These are phyloP conservation scores for Pseudogymnoascus sp. DNA, from an alignment of 2,329 filamentous ascomycete species.

Conservation along the genomic window DNA sequence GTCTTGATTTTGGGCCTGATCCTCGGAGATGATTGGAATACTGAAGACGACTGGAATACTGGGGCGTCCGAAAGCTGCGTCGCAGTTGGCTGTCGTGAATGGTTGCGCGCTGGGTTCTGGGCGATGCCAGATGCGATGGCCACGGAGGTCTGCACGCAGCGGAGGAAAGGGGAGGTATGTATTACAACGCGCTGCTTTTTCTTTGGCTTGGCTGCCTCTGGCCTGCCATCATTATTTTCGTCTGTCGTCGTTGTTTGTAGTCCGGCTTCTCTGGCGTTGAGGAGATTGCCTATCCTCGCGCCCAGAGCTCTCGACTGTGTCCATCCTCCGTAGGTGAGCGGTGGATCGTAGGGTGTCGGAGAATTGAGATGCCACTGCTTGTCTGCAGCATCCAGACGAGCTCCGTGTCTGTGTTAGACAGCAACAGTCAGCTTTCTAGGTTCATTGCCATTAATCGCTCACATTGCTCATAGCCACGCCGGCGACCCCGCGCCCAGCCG, in stretches of 20 bases:
- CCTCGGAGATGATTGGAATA: slow-evolving; percentile 25
- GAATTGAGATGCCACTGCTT: slow-evolving; percentile 92
- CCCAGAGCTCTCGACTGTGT: slow-evolving; percentile 77
- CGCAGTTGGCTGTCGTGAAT: slow-evolving; percentile 22
- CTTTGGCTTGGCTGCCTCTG: slow-evolving; percentile 34
- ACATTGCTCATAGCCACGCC: background rate
- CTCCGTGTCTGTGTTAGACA: slow-evolving; percentile 61
- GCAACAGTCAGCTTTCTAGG: background rate
- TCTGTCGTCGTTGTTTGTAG: slow-evolving; percentile 24
- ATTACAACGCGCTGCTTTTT: slow-evolving; percentile 71
- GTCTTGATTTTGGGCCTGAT: slow-evolving; percentile 21
- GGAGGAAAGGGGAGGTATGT: slow-evolving; percentile 86
- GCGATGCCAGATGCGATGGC: slow-evolving; percentile 80
- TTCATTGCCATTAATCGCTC: background rate
- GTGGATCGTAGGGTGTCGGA: slow-evolving; percentile 89
- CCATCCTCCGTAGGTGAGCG: slow-evolving; percentile 91
- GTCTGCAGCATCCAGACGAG: slow-evolving; percentile 88
- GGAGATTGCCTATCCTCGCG: slow-evolving; percentile 70
- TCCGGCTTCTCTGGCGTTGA: slow-evolving; percentile 41
- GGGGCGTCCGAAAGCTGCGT: slow-evolving; percentile 14
- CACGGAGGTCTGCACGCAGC: slow-evolving; percentile 87
- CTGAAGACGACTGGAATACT: slow-evolving; percentile 2
- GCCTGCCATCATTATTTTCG: slow-evolving; percentile 14
- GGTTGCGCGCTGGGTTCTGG: slow-evolving; percentile 41
- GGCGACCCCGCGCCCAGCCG: background rate